Base-by-base conservation (phyloP, 2,329 filamentous ascomycete genomes). In the Colletotrichum sp. region DNA sequence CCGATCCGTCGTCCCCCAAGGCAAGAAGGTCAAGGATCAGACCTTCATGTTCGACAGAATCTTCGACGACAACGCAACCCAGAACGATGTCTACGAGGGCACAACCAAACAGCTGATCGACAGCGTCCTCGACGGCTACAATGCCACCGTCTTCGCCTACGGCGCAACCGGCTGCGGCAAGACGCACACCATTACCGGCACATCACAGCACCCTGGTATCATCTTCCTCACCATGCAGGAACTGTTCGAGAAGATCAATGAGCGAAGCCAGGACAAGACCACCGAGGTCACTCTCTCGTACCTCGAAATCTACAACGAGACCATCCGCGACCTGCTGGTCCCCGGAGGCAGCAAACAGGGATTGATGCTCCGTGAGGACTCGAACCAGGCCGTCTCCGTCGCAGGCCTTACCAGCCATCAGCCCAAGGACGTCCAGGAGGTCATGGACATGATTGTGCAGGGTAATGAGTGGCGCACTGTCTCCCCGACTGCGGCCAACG, bases 221-320 rank as follows among this genome's bases (percentile, higher is more conserved):
- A 99, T 99, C 83, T 99, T 99, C 86, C 88, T 99, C 81, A 99
- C 97, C 1, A 99, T 99, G 96, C 96, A 99, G 85, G 97, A 99
- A 85, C 89, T 99, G 28, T 99, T 99, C 82, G 97, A 99, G 86
- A 95, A 96, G 84, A 98, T 99, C 79, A 88, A 90, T n/a, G 97
- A 99, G 72, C 88, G 95, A 70, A 93, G 93, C 77, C 92, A 94
- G 74, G 96, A 98, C 76, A 99, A 98, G 85, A 89, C 93, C 32
- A 97, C 96, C 5, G 97, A 99, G 81, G 89, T 99, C 70, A 95
- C 96, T 0, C 91, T 99, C 18, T 98, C 96, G 0, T 99, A 99
- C 82, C 90, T 99, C 48, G 97, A 99, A 83, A 99, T 99, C 78
- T 99, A 99, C 89, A 99, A 99, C 83, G 97, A 99, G 87, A 98